Evolutionary conservation across 306 rosid species (phyloP).

Genomic region (Vicia sativa): DNA sequence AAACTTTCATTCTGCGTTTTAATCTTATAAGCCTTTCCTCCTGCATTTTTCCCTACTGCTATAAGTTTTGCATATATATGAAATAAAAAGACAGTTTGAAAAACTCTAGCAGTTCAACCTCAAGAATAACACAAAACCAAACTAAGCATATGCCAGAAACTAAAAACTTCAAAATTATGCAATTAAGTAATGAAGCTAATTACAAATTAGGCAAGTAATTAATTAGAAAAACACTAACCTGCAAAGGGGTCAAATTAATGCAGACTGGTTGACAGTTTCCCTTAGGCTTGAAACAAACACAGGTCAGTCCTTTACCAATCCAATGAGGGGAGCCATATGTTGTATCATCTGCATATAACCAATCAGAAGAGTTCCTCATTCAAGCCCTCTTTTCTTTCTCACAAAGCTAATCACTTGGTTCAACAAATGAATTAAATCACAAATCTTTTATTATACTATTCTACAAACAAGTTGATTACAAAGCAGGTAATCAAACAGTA

Average conservation of each 20-base stretch:
- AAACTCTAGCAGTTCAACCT: slow-evolving; percentile 7
- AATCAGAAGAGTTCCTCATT: slow-evolving; percentile 46
- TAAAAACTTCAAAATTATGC: neutral
- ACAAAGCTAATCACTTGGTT: slow-evolving; percentile 19
- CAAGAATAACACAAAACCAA: neutral
- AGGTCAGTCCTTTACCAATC: slow-evolving; percentile 85
- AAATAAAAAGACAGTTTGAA: neutral
- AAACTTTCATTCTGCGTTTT: slow-evolving; percentile 67
- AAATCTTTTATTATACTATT: neutral
- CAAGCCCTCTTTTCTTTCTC: slow-evolving; percentile 16
- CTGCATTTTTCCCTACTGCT: slow-evolving; percentile 42
- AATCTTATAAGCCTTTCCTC: slow-evolving; percentile 70
- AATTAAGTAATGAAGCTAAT: too few species aligned
- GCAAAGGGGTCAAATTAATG: slow-evolving; percentile 68
- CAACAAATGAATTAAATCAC: slow-evolving; percentile 19
- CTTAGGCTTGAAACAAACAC: slow-evolving; percentile 88
- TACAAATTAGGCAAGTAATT: neutral
- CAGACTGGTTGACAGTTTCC: slow-evolving; percentile 68
- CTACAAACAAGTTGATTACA: slow-evolving; percentile 5
- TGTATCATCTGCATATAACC: slow-evolving; percentile 60
- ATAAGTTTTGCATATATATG: neutral
- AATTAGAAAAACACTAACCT: slow-evolving; percentile 44
- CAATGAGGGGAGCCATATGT: slow-evolving; percentile 66
- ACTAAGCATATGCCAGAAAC: neutral
- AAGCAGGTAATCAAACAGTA: slow-evolving; percentile 20